Evolutionary conservation across 2,329 filamentous ascomycete genomes (phyloP).

Genomic region (Aspergillus transmontanensis): DNA sequence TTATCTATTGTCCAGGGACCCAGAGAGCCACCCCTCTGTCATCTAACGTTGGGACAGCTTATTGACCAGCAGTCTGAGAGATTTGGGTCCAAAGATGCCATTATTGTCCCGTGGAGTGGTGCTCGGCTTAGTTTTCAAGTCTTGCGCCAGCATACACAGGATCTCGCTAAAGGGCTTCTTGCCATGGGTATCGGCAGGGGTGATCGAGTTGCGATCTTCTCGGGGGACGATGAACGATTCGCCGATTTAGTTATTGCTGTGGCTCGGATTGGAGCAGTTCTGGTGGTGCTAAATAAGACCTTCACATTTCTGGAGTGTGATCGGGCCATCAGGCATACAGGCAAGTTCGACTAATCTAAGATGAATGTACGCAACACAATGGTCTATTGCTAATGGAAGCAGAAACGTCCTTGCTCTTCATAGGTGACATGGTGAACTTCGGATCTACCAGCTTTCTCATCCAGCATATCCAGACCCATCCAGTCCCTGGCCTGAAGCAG

Average conservation of each 20-base stretch:
- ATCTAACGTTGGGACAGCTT: neutral
- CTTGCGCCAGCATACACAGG: neutral
- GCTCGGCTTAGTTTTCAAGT: neutral
- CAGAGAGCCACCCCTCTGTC: neutral
- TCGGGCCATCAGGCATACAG: conserved; percentile 1
- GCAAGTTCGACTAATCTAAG: neutral
- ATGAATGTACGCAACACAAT: no score
- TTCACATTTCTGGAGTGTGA: conserved; percentile 53
- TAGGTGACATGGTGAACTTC: conserved; percentile 52
- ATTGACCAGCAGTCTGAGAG: neutral
- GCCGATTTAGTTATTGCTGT: conserved; percentile 69
- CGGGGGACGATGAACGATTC: conserved; percentile 53
- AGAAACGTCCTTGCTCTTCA: conserved; percentile 17
- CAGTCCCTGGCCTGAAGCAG: conserved; percentile 33
- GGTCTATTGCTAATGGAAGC: neutral
- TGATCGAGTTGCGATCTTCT: conserved; percentile 70
- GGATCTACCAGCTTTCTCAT: conserved; percentile 46
- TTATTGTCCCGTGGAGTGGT: conserved; percentile 4
- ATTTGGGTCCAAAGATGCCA: neutral
- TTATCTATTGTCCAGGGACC: conserved; percentile 5
- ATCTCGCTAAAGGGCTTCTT: conserved; percentile 44
- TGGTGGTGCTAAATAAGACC: conserved; percentile 72
- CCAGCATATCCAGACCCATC: conserved; percentile 47
- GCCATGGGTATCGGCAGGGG: conserved; percentile 63
- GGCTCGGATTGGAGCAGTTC: conserved; percentile 60